phyloP scores from a whole-genome alignment of 306 rosid genomes.

The Fragaria ananassa region DNA sequence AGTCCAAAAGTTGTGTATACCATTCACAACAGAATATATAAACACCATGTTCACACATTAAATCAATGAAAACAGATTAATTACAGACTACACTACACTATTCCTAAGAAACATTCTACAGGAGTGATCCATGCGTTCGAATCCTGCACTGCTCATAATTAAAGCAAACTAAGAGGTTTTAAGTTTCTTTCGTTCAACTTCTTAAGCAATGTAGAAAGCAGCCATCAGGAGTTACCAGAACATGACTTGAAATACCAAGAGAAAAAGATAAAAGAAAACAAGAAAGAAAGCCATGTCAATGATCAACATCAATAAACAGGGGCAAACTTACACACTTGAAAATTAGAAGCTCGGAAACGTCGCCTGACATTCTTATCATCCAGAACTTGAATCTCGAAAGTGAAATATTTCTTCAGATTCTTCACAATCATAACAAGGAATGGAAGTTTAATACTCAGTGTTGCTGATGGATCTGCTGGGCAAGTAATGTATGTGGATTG shows the following conservation, averaged over 20 bases:
- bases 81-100: background rate
- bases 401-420: slow-evolving; percentile 89
- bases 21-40: background rate
- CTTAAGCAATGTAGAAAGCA: background rate
- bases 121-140: background rate
- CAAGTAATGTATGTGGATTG: slow-evolving; percentile 91
- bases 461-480: slow-evolving; percentile 95
- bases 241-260: background rate
- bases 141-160: background rate
- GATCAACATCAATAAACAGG: slow-evolving; percentile 38
- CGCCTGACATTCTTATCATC: slow-evolving; percentile 94
- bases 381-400: slow-evolving; percentile 91
- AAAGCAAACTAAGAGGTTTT: background rate
- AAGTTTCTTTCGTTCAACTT: background rate
- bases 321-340: slow-evolving; percentile 98
- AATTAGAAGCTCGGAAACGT: slow-evolving; percentile 92
- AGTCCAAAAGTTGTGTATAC: background rate
- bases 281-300: slow-evolving; percentile 15
- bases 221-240: background rate
- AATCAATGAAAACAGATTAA: background rate
- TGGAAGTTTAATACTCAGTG: slow-evolving; percentile 90
- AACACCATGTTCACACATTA: background rate
- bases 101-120: no score
- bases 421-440: slow-evolving; percentile 87
- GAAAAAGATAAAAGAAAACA: background rate